Base-by-base conservation (phyloP, 2,329 filamentous ascomycete genomes). In the Diaporthe sp. region DNA sequence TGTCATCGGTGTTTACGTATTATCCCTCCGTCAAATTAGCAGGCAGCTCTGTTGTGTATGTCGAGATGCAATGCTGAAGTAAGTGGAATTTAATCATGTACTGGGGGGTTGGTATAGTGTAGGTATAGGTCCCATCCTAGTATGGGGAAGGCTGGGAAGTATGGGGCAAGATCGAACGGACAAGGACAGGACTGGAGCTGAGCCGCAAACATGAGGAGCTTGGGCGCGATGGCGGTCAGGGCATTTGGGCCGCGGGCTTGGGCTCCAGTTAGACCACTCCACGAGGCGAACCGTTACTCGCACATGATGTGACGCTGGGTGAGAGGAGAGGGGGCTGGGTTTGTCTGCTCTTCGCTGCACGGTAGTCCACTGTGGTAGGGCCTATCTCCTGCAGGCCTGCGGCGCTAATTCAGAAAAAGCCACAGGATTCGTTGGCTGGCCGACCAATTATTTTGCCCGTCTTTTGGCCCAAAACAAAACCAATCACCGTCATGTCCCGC, bases 101-200 rank as follows among this genome's bases (percentile, higher is more conserved):
- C 73, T 68, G 52, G 73, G 73, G 47, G 61, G 61, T 33, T 66
- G 60, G 61, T 52, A n/a, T n/a, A n/a, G n/a, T n/a, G n/a, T n/a
- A n/a, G n/a, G 60, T 60, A 72, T 58, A 47, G 25, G 50, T 74
- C 57, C 42, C 42, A 68, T 75, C 69, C 64, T 50, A 72, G 69
- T 54, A 75, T 57, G 40, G 52, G 66, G 73, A 72, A 75, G 73
- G 73, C 73, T 75, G 73, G 73, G 73, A 71, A 72, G 73, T 71
- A 57, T 71, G 64, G 64, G 64, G 45, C 64, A 54, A 54, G 64
- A 54, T 54, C n/a, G 47, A 54, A 40, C 33, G 19, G 47, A 57
- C 50, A 54, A 42, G 52, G 52, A 54, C 52, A 30, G 40, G 50
- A 33, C 30, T 40, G 50, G 30, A 71, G 66, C 67, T 66, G 28